Evolutionary conservation across 257 asterid genomes (phyloP), one percentile per base, ranked within the genome.

Genomic region (Paraleonurus japonicus): DNA sequence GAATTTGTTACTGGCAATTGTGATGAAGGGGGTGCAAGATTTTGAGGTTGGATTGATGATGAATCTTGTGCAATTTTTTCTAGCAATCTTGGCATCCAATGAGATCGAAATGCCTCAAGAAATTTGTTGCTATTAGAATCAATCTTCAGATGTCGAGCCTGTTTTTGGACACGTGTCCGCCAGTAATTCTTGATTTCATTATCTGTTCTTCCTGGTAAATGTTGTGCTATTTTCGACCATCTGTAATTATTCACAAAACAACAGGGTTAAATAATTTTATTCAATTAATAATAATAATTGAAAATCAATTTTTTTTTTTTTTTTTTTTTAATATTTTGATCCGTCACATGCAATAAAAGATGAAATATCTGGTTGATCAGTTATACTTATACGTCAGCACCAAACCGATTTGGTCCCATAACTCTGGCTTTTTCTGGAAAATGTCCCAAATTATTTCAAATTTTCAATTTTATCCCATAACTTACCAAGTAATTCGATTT

Each of bases 111-210:
- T 3, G 89, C 85, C 67, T 89, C 95, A 4, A 89, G 82, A 65
- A 92, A 92, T 39, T 79, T 88, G 35, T 77, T 80, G 86, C 96
- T 92, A 63, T 89, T 86, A 22, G 92, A 86, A 78, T 92, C 98
- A 7, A 88, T 72, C 24, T 89, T 92, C 0, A 92, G 85, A 30
- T 88, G 96, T 20, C 92, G 74, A 0, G 98, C 98, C 76, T 92
- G 98, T 66, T 92, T 92, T 23, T 92, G 94, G 47, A 92, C 96
- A 77, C 96, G 74, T 2, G 98, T 92, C 65, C 98, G 78, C 98
- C 98, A 92, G 57, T 92, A 92, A 5, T 89, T 92, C 84, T 92
- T 92, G 66, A 92, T 89, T 60, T 92, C 97, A 4, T 92, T 92
- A 16, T 92, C 97, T 0, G 97, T 92, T 67, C 97, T 86, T 55